These are phyloP conservation scores for Phytophthora palmivora DNA, from an alignment of 352 stramenopile genomes.

Conservation along the genomic window DNA sequence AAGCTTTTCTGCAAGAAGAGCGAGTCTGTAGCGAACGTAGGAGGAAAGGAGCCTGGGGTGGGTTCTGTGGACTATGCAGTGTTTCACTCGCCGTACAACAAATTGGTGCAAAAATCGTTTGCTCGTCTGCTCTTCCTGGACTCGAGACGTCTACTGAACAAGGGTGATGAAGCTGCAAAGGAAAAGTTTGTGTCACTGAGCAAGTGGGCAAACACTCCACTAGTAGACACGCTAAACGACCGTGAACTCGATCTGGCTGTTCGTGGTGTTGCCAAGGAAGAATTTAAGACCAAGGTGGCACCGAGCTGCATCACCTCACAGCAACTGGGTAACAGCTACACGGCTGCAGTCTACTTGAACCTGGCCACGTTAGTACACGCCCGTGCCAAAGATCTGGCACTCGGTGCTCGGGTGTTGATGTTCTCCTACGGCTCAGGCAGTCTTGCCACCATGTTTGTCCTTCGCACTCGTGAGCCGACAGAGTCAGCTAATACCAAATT, in stretches of 20 bases:
- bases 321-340: conserved; percentile 97
- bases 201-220: conserved; percentile 78
- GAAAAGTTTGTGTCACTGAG: conserved; percentile 49
- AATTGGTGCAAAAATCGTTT: conserved; percentile 97
- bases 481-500: conserved; percentile 61
- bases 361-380: conserved; percentile 91
- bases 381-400: conserved; percentile 50
- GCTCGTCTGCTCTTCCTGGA: conserved; percentile 87
- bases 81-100: conserved; percentile 99
- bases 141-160: conserved; percentile 38
- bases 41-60: conserved; percentile 38
- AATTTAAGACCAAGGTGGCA: conserved; percentile 82
- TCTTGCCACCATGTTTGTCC: conserved; percentile 95
- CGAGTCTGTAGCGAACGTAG: conserved; percentile 24
- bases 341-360: conserved; percentile 96
- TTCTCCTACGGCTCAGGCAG: conserved; percentile 98
- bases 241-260: conserved; percentile 89
- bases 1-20: conserved; percentile 90
- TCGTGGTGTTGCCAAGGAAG: conserved; percentile 77
- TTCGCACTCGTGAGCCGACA: conserved; percentile 23
- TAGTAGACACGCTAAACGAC: conserved; percentile 94
- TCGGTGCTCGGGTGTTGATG: conserved; percentile 86
- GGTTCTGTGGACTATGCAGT: conserved; percentile 92
- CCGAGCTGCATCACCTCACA: conserved; percentile 90
- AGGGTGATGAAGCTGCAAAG: conserved; percentile 20